Percentiles rank a stretch among this genome's conserved stretches.
Conservation (phyloP, 2,329 filamentous ascomycete genomes). For the Fonsecaea nubica region DNA sequence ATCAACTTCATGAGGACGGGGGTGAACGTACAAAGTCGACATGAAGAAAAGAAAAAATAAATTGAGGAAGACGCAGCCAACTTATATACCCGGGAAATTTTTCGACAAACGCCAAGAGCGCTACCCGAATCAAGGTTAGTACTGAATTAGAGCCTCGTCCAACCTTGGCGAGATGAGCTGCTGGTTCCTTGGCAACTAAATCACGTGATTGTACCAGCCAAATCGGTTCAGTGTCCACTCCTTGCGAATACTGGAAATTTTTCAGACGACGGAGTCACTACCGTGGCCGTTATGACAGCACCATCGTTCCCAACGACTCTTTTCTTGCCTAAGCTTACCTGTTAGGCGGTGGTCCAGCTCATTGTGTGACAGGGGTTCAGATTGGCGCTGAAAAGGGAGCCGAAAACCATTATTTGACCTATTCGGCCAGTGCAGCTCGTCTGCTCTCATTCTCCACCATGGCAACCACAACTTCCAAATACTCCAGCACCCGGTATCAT, state of each 20-base stretch:
- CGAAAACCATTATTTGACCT: background rate
- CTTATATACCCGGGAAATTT: slow-evolving; percentile 10
- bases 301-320: background rate
- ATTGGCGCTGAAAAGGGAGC: background rate
- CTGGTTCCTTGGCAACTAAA: background rate
- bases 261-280: slow-evolving; percentile 2
- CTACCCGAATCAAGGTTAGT: background rate
- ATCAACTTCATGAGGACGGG: slow-evolving; percentile 40
- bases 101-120: background rate
- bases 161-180: too few relatives aligned
- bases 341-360: background rate
- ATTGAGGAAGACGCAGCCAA: slow-evolving; percentile 13
- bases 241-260: background rate
- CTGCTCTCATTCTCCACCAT: slow-evolving; percentile 15
- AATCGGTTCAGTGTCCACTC: background rate
- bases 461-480: slow-evolving; percentile 33
- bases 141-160: background rate
- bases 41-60: slow-evolving; percentile 47
- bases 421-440: background rate
- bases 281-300: background rate
- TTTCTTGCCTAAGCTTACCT: background rate
- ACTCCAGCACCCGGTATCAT: slow-evolving; percentile 33
- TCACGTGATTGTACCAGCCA: background rate
- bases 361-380: background rate
- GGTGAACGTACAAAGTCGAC: slow-evolving; percentile 53